Conservation (phyloP, 805 yeast genomes). For the Yamadazyma tumulicola region DNA sequence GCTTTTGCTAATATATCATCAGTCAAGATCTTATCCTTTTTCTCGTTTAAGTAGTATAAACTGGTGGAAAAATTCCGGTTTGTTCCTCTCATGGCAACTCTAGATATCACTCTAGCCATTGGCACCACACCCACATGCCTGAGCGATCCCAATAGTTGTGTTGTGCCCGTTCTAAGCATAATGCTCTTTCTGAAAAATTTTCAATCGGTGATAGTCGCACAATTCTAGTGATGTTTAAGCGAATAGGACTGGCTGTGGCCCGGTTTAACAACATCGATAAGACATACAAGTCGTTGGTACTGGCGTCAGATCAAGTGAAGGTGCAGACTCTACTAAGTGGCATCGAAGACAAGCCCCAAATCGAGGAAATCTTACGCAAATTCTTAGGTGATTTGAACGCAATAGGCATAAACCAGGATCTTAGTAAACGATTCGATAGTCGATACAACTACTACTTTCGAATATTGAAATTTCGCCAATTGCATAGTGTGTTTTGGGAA, state of each 20-base stretch:
- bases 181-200: constrained; percentile 8
- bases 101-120: too few relatives aligned
- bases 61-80: too few relatives aligned
- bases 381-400: constrained; percentile 29
- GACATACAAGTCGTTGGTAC: constrained; percentile 13
- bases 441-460: constrained; percentile 6
- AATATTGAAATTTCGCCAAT: constrained; percentile 18
- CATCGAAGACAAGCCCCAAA: constrained; percentile 25
- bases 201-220: background rate
- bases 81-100: too few relatives aligned
- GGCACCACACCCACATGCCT: too few relatives aligned
- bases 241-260: background rate
- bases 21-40: constrained; percentile 46
- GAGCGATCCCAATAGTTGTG: too few relatives aligned
- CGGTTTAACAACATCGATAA: constrained; percentile 9
- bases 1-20: constrained; percentile 83
- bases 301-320: constrained; percentile 19
- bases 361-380: constrained; percentile 25
- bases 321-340: constrained; percentile 20
- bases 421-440: constrained; percentile 2
- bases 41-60: constrained; percentile 13
- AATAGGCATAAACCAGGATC: constrained; percentile 13
- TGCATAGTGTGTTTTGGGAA: constrained; percentile 38
- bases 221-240: constrained; percentile 1
- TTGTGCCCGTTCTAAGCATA: too few relatives aligned